Evolutionary conservation across 1,284 basidiomycete species (phyloP), one percentile per base, ranked within the genome.

Genomic region (Cutaneotrichosporon cutaneum): DNA sequence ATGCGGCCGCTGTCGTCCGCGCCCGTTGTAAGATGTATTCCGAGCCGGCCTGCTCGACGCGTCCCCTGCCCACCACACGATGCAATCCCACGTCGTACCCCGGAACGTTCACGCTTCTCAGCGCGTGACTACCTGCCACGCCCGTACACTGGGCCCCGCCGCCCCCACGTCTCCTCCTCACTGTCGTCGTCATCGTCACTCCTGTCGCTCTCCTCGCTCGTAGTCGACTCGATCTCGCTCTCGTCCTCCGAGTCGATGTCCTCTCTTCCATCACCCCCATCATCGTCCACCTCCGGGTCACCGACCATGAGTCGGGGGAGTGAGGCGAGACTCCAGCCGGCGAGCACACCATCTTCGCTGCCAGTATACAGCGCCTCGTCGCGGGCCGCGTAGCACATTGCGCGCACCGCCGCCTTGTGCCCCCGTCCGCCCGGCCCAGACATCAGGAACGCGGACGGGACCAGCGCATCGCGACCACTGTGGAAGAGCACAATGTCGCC

Each of bases 321-420:
- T 26, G 69, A 64, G 10, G 70, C 64, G 4, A 81, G 64, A n/a
- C 69, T 72, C 77, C 79, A 81, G 10, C 78, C 77, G 16, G 74
- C 75, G 11, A 81, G 67, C 4, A 80, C 72, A 10, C 77, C 77
- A 61, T 80, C 79, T 68, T 80, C 79, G 6, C 73, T 77, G 1
- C 80, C 80, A 1, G 79, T 80, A 67, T 79, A 81, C 7, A 81
- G 56, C 10, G 74, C 78, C 59, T 77, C 72, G 59, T 76, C 76
- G 14, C 58, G n/a, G 13, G 70, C 26, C 51, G 78, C 76, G 64
- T 80, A 76, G 61, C 73, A 76, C 50, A 80, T 56, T 33, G 70
- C 67, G n/a, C 78, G 70, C 47, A 81, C 72, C 27, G 80, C 78
- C 64, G 79, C 79, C 60, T 74, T 72, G 66, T 80, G 80, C 7